Evolutionary conservation across 2,329 filamentous ascomycete genomes (phyloP).

Genomic region (Boeremia exigua): DNA sequence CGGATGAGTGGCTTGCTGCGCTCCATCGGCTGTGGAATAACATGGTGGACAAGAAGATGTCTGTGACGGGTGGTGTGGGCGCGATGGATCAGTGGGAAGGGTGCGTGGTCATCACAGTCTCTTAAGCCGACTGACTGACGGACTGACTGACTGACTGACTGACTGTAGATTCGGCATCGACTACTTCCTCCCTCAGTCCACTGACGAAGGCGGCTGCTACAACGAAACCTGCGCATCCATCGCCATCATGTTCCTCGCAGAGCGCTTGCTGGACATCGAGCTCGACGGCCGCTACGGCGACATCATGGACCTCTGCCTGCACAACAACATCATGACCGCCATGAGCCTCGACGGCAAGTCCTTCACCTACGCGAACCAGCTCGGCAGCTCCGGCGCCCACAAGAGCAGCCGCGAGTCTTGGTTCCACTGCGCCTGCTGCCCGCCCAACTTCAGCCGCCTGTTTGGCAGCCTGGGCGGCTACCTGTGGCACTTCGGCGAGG

Average conservation of each 20-base stretch:
- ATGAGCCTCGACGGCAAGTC: conserved; percentile 62
- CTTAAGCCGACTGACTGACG: too few species aligned
- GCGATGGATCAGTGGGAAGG: conserved; percentile 64
- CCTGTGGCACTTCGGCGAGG: conserved; percentile 13
- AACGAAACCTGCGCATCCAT: conserved; percentile 61
- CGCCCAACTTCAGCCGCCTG: conserved; percentile 18
- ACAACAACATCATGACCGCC: conserved; percentile 65
- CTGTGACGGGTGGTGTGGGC: conserved; percentile 67
- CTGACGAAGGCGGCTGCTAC: conserved; percentile 68
- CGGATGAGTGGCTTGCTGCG: conserved; percentile 32
- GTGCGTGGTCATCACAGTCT: not conserved
- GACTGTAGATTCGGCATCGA: conserved; percentile 59
- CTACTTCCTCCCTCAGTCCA: conserved; percentile 63
- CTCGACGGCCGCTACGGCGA: conserved; percentile 62
- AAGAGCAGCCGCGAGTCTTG: conserved; percentile 60
- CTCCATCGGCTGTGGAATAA: conserved; percentile 63
- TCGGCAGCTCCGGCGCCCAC: conserved; percentile 60
- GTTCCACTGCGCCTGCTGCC: conserved; percentile 55
- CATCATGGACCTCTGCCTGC: conserved; percentile 66
- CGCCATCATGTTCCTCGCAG: conserved; percentile 17
- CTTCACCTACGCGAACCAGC: conserved; percentile 68
- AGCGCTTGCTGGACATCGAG: conserved; percentile 48
- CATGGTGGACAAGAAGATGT: conserved; percentile 68
- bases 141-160: not conserved
- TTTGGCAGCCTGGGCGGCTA: conserved; percentile 18